phyloP scores from a whole-genome alignment of 75 land plant genomes.

The Picea glauca region DNA sequence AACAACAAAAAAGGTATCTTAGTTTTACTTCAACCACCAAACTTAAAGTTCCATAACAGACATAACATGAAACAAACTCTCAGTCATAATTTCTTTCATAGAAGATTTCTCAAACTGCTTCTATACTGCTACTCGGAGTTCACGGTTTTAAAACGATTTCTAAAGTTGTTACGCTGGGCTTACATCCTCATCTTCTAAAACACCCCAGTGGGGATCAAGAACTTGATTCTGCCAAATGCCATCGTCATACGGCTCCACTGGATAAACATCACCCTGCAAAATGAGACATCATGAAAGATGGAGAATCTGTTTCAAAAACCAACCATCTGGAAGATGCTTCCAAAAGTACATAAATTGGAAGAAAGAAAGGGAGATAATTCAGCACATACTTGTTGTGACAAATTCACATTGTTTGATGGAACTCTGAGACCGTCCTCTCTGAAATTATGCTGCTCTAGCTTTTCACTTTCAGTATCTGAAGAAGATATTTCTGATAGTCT shows the following conservation, averaged over 20 bases:
- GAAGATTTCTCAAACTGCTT: neutral
- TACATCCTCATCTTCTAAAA: slow-evolving; percentile 85
- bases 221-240: slow-evolving; percentile 57
- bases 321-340: neutral
- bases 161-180: slow-evolving; percentile 8
- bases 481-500: slow-evolving; percentile 68
- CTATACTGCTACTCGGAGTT: slow-evolving; percentile 2
- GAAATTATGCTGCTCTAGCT: slow-evolving; percentile 14
- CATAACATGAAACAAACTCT: neutral
- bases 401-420: slow-evolving; percentile 12
- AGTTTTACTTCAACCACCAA: neutral
- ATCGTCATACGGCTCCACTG: slow-evolving; percentile 79
- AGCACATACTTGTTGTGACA: slow-evolving; percentile 30
- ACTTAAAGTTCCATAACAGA: neutral
- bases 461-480: slow-evolving; percentile 53
- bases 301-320: neutral
- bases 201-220: slow-evolving; percentile 99
- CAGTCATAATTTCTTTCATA: neutral
- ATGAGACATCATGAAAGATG: neutral
- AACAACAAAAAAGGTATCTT: neutral
- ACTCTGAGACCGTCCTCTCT: neutral
- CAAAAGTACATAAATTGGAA: neutral
- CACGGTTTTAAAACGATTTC: neutral
- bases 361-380: neutral
- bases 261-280: slow-evolving; percentile 95